phyloP scores from a whole-genome alignment of 2,329 filamentous ascomycete genomes.

The Colletotrichum tamarilloi region DNA sequence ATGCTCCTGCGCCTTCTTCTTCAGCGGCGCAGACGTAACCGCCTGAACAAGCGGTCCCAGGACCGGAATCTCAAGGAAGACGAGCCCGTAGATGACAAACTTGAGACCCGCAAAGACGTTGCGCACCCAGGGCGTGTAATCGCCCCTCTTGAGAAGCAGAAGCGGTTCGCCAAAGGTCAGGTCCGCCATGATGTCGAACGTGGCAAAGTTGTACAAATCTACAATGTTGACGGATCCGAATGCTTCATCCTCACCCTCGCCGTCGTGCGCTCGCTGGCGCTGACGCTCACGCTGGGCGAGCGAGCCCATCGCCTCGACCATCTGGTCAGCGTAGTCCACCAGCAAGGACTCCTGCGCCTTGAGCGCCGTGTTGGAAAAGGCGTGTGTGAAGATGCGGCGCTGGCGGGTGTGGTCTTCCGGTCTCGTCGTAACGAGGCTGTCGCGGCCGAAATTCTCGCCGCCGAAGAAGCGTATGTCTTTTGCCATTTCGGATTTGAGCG shows the following conservation, averaged over 20 bases:
- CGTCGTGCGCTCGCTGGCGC: no score
- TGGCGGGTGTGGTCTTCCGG: slow-evolving; percentile 28
- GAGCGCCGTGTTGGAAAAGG: slow-evolving; percentile 40
- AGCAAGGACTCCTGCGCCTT: slow-evolving; percentile 43
- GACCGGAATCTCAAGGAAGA: slow-evolving; percentile 26
- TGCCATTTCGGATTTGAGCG: slow-evolving; percentile 25
- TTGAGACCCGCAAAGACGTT: slow-evolving; percentile 38
- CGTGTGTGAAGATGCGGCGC: slow-evolving; percentile 36
- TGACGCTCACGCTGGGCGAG: slow-evolving; percentile 14
- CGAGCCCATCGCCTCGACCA: slow-evolving; percentile 47
- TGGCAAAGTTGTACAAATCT: slow-evolving; percentile 40
- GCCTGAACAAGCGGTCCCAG: slow-evolving; percentile 22
- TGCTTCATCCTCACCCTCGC: no score
- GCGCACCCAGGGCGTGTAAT: slow-evolving; percentile 42
- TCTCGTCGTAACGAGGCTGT: slow-evolving; percentile 37
- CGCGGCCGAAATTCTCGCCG: slow-evolving; percentile 30
- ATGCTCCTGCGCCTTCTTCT: slow-evolving; percentile 26
- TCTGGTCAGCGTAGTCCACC: slow-evolving; percentile 50
- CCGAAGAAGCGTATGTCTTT: slow-evolving; percentile 33
- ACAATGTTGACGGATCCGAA: slow-evolving; percentile 22
- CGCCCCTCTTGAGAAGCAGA: slow-evolving; percentile 39
- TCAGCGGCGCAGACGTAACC: slow-evolving; percentile 17
- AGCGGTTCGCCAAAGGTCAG: slow-evolving; percentile 45
- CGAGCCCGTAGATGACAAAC: slow-evolving; percentile 20
- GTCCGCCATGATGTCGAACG: slow-evolving; percentile 46